phyloP scores from a whole-genome alignment of 192 early-diverging fungal genomes.

The Rhizophlyctis rosea region DNA sequence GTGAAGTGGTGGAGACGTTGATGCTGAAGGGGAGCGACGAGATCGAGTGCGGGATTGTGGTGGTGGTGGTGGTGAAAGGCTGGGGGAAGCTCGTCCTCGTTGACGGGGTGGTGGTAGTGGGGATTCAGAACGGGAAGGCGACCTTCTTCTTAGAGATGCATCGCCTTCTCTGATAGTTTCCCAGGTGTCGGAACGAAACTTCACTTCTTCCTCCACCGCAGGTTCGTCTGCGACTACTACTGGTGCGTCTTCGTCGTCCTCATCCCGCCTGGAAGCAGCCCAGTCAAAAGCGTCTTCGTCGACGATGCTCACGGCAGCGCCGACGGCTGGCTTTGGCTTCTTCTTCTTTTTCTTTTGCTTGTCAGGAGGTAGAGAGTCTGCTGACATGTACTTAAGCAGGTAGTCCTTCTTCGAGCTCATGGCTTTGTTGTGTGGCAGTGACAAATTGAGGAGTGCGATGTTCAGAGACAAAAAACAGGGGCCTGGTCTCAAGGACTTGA shows the following conservation, averaged over 20 bases:
- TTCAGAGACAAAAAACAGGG: too few species aligned
- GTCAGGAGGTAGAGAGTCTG: not conserved
- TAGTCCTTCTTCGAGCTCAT: slow-evolving; percentile 18
- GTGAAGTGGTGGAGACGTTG: slow-evolving; percentile 6
- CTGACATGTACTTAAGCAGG: slow-evolving; percentile 25
- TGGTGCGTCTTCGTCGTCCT: slow-evolving; percentile 35
- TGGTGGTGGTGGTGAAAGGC: slow-evolving; percentile 20
- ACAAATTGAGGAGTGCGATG: too few species aligned
- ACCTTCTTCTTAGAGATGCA: not conserved
- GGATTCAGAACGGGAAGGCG: slow-evolving; percentile 7
- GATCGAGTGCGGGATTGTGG: not conserved
- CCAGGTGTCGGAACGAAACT: slow-evolving; percentile 31
- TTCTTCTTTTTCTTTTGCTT: slow-evolving; percentile 25
- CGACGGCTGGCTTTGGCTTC: slow-evolving; percentile 1
- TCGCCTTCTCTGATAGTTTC: slow-evolving; percentile 38
- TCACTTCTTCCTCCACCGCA: slow-evolving; percentile 9
- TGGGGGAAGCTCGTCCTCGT: slow-evolving; percentile 12
- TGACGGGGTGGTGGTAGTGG: not conserved
- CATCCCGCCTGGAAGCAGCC: not conserved
- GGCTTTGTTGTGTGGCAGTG: too few species aligned
- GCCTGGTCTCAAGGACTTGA: too few species aligned
- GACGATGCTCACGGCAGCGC: slow-evolving; percentile 15
- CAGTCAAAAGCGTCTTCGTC: slow-evolving; percentile 34
- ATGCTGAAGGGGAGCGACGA: slow-evolving; percentile 25
- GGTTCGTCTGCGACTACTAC: slow-evolving; percentile 24